Evolutionary conservation across 2,329 filamentous ascomycete genomes (phyloP), one percentile per base, ranked within the genome.

Genomic region (Rutstroemia sp.): DNA sequence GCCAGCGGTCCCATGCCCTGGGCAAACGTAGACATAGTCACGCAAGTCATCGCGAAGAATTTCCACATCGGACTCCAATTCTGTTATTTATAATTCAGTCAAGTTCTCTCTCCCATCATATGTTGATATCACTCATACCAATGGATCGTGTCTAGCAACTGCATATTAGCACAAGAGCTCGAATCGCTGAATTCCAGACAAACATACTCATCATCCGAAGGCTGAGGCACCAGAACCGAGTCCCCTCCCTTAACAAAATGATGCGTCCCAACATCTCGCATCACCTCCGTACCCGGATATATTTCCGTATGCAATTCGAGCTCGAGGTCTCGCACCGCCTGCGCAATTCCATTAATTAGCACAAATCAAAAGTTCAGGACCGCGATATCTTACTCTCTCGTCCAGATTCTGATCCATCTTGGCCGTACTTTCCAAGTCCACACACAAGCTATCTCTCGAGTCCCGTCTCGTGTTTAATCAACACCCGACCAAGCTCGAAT

Each of bases 241-340:
- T 74, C 71, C 21, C 69, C 67, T 21, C 70, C 69, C 63, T 84
- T 86, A 64, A 86, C 80, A 63, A 86, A 86, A 67, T 85, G 82
- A 68, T 84, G 80, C 1, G 73, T 72, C 19, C 80, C 81, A 39
- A 85, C 76, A 73, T 87, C 71, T 39, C 63, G 67, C 72, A 74
- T 74, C 55, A 73, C 70, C 66, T 74, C 72, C 16, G 65, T 68
- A 7, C 67, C 65, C 9, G 66, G 67, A 48, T 66, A 63, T 12
- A 68, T 68, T 25, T 63, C 58, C 2, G 65, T 72, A 17, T 66
- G 57, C 16, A 69, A 51, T 48, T 66, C 65, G 47, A 65, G 58
- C 60, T 68, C 66, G n/a, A 69, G 44, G 56, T 65, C 59, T 27
- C 58, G 58, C 27, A 66, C 21, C 12, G 61, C 58, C 65, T 68